These are phyloP conservation scores for Starmerella floricola DNA, from an alignment of 805 yeast genomes.

Conservation along the genomic window DNA sequence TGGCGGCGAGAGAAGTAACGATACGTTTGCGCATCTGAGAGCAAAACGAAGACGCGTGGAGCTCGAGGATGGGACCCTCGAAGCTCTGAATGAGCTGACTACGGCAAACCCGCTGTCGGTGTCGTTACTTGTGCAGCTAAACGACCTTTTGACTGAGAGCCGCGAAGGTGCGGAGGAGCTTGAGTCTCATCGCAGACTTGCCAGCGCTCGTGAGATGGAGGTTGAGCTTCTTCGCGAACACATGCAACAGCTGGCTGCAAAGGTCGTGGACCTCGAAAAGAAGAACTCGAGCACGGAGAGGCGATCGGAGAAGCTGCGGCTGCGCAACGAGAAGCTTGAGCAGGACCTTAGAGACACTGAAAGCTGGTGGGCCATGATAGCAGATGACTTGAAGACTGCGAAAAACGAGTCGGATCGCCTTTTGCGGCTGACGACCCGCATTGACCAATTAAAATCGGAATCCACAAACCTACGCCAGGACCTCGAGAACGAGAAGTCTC, in stretches of 20 bases:
- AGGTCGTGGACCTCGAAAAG: conserved; percentile 32
- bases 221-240: conserved; percentile 35
- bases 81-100: conserved; percentile 4
- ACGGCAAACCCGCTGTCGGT: conserved; percentile 6
- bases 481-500: conserved; percentile 17
- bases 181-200: conserved; percentile 34
- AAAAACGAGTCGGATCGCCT: conserved; percentile 33
- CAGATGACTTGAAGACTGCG: conserved; percentile 33
- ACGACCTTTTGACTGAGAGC: conserved; percentile 33
- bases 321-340: conserved; percentile 19
- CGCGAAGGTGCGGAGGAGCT: conserved; percentile 37
- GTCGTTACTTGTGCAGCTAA: conserved; percentile 10
- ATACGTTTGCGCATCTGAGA: neutral
- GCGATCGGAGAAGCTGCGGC: conserved; percentile 22
- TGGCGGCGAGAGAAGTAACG: neutral
- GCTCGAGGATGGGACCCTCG: conserved; percentile 8
- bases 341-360: conserved; percentile 17
- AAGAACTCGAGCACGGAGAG: conserved; percentile 21
- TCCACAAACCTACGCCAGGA: neutral
- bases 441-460: neutral
- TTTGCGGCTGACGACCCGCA: conserved; percentile 12
- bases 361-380: conserved; percentile 20
- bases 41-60: conserved; percentile 12
- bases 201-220: conserved; percentile 34
- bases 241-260: conserved; percentile 36